Evolutionary conservation across 805 yeast species (phyloP).

Genomic region (Ogataea saltuana): DNA sequence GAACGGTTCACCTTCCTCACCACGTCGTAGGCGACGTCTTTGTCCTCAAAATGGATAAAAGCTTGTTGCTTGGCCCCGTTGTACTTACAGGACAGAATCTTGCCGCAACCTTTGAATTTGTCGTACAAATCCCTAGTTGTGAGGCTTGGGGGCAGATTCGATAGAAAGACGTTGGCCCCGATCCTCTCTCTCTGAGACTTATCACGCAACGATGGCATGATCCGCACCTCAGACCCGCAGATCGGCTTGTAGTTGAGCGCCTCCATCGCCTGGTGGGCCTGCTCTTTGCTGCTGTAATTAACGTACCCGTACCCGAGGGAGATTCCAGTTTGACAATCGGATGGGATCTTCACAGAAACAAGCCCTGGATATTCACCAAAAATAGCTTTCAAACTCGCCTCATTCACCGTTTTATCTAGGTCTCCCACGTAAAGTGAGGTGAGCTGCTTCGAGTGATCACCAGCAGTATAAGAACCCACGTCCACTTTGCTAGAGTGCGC

Average conservation of each 20-base stretch:
- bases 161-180: conserved; percentile 53
- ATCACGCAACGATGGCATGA: conserved; percentile 56
- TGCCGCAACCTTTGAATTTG: conserved; percentile 29
- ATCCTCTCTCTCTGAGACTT: conserved; percentile 39
- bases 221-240: conserved; percentile 47
- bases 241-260: conserved; percentile 52
- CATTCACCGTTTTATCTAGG: conserved; percentile 50
- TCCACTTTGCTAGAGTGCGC: conserved; percentile 3
- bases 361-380: conserved; percentile 49
- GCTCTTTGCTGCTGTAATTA: conserved; percentile 51
- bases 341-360: conserved; percentile 60
- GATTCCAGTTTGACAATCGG: conserved; percentile 50
- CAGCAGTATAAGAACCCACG: too few species aligned
- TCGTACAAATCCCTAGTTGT: conserved; percentile 35
- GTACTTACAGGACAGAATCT: conserved; percentile 35
- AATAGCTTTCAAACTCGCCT: conserved; percentile 43
- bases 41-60: conserved; percentile 43
- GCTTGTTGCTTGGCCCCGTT: conserved; percentile 31
- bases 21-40: conserved; percentile 37
- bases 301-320: conserved; percentile 77
- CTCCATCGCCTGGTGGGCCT: conserved; percentile 58
- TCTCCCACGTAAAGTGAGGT: conserved; percentile 63
- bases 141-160: conserved; percentile 43
- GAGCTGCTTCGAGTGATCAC: conserved; percentile 15
- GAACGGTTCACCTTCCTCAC: conserved; percentile 33